Percentiles rank a stretch among this genome's conserved stretches.
phyloP scores from a whole-genome alignment of 768 basidiomycete species.

The Clavaria fumosa region DNA sequence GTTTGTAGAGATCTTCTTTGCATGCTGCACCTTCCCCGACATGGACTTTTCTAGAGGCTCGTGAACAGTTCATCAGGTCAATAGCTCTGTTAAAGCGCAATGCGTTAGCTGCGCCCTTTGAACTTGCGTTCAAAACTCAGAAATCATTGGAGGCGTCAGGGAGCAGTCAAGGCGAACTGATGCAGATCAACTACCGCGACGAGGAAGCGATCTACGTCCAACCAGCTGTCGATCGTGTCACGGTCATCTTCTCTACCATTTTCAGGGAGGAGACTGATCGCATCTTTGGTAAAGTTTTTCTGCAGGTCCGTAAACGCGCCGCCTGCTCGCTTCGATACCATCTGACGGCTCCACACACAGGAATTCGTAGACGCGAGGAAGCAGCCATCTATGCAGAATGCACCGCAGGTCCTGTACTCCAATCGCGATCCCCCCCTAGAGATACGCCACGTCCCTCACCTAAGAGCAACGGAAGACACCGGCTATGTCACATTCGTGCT shows the following conservation, averaged over 20 bases:
- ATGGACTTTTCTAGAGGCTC: slow-evolving; percentile 39
- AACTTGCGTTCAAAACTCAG: slow-evolving; percentile 71
- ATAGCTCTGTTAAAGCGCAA: slow-evolving; percentile 83
- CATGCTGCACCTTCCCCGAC: not conserved
- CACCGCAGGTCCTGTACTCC: slow-evolving; percentile 92
- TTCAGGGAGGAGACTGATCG: slow-evolving; percentile 97
- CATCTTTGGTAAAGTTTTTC: slow-evolving; percentile 94
- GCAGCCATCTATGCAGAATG: slow-evolving; percentile 84
- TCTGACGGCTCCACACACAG: slow-evolving; percentile 29
- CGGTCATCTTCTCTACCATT: slow-evolving; percentile 92
- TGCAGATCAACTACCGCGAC: slow-evolving; percentile 89
- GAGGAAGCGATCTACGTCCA: slow-evolving; percentile 96
- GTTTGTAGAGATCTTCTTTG: slow-evolving; percentile 42
- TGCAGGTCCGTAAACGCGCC: slow-evolving; percentile 49
- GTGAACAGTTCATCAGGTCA: slow-evolving; percentile 66
- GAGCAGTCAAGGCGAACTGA: slow-evolving; percentile 60
- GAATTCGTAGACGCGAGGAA: slow-evolving; percentile 99
- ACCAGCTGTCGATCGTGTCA: slow-evolving; percentile 88
- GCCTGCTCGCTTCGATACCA: slow-evolving; percentile 1
- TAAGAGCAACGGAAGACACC: slow-evolving; percentile 72
- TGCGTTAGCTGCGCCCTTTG: slow-evolving; percentile 89
- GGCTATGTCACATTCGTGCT: slow-evolving; percentile 97
- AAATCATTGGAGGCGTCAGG: slow-evolving; percentile 62
- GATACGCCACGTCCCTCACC: slow-evolving; percentile 72
- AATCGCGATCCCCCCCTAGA: slow-evolving; percentile 95